Base-by-base conservation (phyloP, 306 rosid genomes). In the Pyrus betulifolia region DNA sequence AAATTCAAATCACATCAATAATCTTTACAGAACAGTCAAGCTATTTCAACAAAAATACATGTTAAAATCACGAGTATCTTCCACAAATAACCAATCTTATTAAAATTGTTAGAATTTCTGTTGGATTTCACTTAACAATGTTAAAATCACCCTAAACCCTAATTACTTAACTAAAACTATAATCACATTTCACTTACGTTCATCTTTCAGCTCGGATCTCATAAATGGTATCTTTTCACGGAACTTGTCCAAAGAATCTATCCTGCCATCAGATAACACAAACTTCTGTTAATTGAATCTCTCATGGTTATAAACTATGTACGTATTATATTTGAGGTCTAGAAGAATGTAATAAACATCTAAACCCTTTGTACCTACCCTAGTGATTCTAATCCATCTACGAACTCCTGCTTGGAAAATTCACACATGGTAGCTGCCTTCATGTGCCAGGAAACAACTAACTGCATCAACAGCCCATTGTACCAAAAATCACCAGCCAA, bases 361-460 rank as follows among this genome's bases (percentile, higher is more conserved):
- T n/a, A 69, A 27, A 42, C 15, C 65, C 27, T 40, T 45, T 18
- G 61, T 45, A 68, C 84, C 76, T 84, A 92, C 99, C 99, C 99
- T 59, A 95, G 80, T 31, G 97, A 85, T 82, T 92, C 97, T 81
- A 95, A 85, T 78, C 99, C 99, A 66, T 90, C 93, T 3, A 87
- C 51, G 62, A 95, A 95, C 85, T 95, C 99, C 87, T 92, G 89
- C 88, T 91, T 95, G 76, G 99, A 88, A 88, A 92, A 95, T 80
- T 95, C 99, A 87, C 99, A 95, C 97, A 95, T 95, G 38, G 99
- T 95, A 45, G 93, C 91, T 54, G 99, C 99, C 92, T 92, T 96
- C 99, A 96, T 96, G 86, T 96, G 99, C 99, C 99, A 96, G 25
- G 99, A 96, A 85, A 96, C 89, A 88, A 96, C 98, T 81, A 92